Evolutionary conservation across 306 rosid genomes (phyloP), one percentile per base, ranked within the genome.

Genomic region (Adenanthera pavonina): DNA sequence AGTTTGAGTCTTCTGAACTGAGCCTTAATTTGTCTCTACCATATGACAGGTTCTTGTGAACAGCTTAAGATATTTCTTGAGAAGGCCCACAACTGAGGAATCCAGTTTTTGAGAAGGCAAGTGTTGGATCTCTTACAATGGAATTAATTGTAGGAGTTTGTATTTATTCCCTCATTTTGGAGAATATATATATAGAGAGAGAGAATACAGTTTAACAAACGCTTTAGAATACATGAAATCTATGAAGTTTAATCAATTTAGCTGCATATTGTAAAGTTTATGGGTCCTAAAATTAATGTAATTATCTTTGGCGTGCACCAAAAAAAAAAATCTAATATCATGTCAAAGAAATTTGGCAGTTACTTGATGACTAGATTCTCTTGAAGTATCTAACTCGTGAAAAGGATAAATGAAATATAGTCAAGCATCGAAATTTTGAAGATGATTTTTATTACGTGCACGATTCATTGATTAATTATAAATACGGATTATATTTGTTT

Each of bases 31-130:
- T 7, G 30, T 81, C 2, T 69, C 33, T 38, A 65, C 40, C 41
- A 48, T 78, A 19, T 77, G 40, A 81, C 87, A 95, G 98, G 97
- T 95, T 89, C 89, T 93, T 78, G 70, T 89, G 44, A 95, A 95
- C 83, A 95, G 98, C 90, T 91, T 95, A 84, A 89, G 94, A 82
- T 95, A 93, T 86, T 92, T 86, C 83, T 86, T 95, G 88, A 95
- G 91, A 88, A 92, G 97, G 72, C 99, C 99, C 14, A 1, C 86
- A 1, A 95, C 99, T 0, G 99, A 95, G 85, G 99, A 95, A 78
- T 48, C 88, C 41, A 95, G 99, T 85, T 95, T 95, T 88, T 95
- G 89, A 92, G 88, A 64, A 59, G n/a, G 15, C 35, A 36, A 62
- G 14, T 44, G 76, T 20, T 70, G 41, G 35, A 20, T 35, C 48